phyloP scores from a whole-genome alignment of 176 grass and related monocot genomes.

The Rhynchospora pubera region DNA sequence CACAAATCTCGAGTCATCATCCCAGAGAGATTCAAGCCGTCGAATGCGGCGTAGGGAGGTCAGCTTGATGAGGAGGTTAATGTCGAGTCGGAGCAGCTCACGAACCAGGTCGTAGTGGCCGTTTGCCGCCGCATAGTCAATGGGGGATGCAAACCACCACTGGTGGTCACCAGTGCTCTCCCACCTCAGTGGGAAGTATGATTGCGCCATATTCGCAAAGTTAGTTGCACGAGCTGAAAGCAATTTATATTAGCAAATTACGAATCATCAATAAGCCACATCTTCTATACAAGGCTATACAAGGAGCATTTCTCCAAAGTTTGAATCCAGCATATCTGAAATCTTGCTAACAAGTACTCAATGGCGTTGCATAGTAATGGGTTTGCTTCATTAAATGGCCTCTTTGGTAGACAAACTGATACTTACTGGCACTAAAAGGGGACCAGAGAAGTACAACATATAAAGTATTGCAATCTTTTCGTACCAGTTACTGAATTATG shows the following conservation, averaged over 20 bases:
- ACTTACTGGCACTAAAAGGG: background rate
- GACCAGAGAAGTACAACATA: background rate
- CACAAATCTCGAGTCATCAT: conserved; percentile 56
- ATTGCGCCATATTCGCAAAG: conserved; percentile 28
- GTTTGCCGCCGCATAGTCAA: conserved; percentile 82
- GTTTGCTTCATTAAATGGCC: conserved; percentile 8
- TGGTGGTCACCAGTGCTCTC: conserved; percentile 91
- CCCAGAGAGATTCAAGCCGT: conserved; percentile 85
- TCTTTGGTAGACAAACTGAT: conserved; percentile 6
- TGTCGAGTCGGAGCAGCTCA: conserved; percentile 75
- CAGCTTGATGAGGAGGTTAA: conserved; percentile 98
- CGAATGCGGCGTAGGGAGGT: conserved; percentile 86
- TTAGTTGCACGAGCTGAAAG: conserved; percentile 1
- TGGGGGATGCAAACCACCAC: conserved; percentile 95
- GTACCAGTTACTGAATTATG: background rate
- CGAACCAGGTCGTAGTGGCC: conserved; percentile 92
- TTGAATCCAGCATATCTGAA: background rate
- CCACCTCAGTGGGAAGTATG: conserved; percentile 91
- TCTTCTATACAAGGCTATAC: background rate
- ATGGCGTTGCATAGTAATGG: background rate
- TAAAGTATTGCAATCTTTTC: background rate
- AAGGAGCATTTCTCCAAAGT: background rate
- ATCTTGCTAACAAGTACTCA: background rate
- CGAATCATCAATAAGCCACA: background rate
- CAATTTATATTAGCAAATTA: background rate